Base-by-base conservation (phyloP, 2,329 filamentous ascomycete species). In the Saccharata proteae region DNA sequence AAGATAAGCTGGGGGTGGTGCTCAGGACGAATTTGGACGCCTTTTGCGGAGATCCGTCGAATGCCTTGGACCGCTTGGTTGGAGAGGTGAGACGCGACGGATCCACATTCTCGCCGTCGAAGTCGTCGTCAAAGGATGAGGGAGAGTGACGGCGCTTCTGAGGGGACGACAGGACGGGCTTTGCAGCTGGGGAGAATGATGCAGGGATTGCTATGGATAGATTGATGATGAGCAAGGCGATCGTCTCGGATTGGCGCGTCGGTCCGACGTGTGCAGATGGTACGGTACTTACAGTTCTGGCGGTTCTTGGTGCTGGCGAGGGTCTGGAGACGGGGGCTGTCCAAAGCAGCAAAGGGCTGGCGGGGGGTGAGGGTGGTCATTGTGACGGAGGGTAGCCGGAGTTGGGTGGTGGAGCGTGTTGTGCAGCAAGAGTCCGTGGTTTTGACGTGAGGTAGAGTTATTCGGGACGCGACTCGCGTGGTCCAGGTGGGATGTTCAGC, bases 241-340 rank as follows among this genome's bases (percentile, higher is more conserved):
- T 20, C 37, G 33, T 24, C 11, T 10, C 12, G 11, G 25, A 36
- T 32, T 20, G 27, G 15, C 23, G 18, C 19, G 19, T 21, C 19
- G 19, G 19, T 7, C 19, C 7, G 19, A n/a, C 19, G 19, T n/a
- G 19, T n/a, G 19, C n/a, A n/a, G 19, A 21, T n/a, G 19, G 12
- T 16, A 29, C 17, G 16, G 28, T 34, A 27, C 53, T 45, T 62
- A 71, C 67, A 62, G 60, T 70, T 71, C 48, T 86, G 80, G 55
- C 76, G 67, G 55, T 86, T 86, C 65, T 85, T 88, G 30, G 77
- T 59, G 57, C 74, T 83, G 16, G 75, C 77, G 45, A 88, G 62
- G 41, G 65, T 73, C 54, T 83, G 77, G 16, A 86, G 65, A 43
- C 81, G 73, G 35, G 74, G 62, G 44, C 66, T 67, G 50, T 81